Evolutionary conservation across 176 grass and related monocot genomes (phyloP), one percentile per base, ranked within the genome.

Genomic region (Coix lacrymajobi): DNA sequence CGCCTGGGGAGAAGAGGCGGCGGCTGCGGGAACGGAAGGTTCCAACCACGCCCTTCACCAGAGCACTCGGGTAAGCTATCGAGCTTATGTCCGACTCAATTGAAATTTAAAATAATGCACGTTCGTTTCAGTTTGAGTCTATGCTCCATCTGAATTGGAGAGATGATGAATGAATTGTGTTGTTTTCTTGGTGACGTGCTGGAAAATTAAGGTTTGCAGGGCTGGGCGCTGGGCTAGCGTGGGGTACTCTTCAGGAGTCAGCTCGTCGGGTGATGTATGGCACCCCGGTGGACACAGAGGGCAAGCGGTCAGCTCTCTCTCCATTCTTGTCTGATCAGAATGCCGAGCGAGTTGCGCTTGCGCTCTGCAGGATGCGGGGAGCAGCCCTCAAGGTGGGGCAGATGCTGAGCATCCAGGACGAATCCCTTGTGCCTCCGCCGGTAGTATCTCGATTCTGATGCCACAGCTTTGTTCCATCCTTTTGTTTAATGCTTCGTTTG

Each of bases 331-430:
- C 93, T 13, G 92, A 98, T 32, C 88, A 98, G 85, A 98, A 98
- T 61, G 96, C 96, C n/a, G 92, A 98, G 85, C 92, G 91, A 43
- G 79, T 98, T 46, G 96, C 96, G 4, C 78, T 95, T 43, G 96
- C 96, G 0, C 81, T 95, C 61, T 98, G 96, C 62, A 87, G 96
- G 63, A 98, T 98, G 96, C 69, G 92, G 26, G 96, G 96, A 38
- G 96, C 96, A 0, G 96, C 96, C 7, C 89, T 98, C 54, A 95
- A 98, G 76, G 89, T 95, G 26, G 96, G 92, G 17, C 91, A 98
- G 85, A 90, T 98, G 92, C 83, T 98, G 84, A 95, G 96, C 85
- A 98, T 98, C 62, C 96, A 98, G 83, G 96, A 98, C 60, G 92
- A 98, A 75, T 95, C 96, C 19, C 90, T 98, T 15, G 93, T 95